phyloP scores from a whole-genome alignment of 2,329 filamentous ascomycete genomes.

The Metarhizium anisopliae region DNA sequence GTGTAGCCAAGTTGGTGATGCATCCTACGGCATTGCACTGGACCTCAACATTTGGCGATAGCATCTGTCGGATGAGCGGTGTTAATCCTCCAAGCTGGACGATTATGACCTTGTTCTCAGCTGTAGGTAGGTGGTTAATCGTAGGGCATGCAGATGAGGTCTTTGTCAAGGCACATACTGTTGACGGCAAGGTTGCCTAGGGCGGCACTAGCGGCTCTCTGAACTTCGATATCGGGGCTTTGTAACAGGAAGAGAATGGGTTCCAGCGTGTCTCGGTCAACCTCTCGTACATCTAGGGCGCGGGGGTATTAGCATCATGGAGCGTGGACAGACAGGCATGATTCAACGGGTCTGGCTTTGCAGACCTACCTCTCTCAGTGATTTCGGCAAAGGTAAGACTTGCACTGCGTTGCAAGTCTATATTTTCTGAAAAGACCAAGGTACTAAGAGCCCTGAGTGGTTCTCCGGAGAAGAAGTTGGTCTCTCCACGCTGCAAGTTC shows the following conservation, averaged over 20 bases:
- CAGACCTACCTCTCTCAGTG: conserved; percentile 77
- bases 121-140: conserved; percentile 46
- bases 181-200: conserved; percentile 95
- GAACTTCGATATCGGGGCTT: conserved; percentile 93
- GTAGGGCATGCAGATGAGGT: neutral
- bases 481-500: conserved; percentile 69
- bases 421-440: conserved; percentile 96
- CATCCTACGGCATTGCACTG: conserved; percentile 98
- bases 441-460: conserved; percentile 90
- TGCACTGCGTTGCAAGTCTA: conserved; percentile 92
- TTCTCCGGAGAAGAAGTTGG: conserved; percentile 96
- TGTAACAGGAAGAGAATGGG: conserved; percentile 93
- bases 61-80: conserved; percentile 95
- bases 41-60: conserved; percentile 94
- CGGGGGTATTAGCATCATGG: conserved; percentile 1
- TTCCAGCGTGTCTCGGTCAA: conserved; percentile 88
- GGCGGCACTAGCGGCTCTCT: conserved; percentile 90
- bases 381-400: conserved; percentile 99
- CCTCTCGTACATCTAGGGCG: conserved; percentile 79
- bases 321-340: neutral
- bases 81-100: conserved; percentile 84
- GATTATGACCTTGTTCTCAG: conserved; percentile 95
- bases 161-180: conserved; percentile 48
- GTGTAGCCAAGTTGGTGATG: conserved; percentile 95
- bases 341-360: neutral